A percentile compares a stretch with the other conserved stretches of the same genome.
Conservation (phyloP, 129 eudicot species). For the Apium graveolens region DNA sequence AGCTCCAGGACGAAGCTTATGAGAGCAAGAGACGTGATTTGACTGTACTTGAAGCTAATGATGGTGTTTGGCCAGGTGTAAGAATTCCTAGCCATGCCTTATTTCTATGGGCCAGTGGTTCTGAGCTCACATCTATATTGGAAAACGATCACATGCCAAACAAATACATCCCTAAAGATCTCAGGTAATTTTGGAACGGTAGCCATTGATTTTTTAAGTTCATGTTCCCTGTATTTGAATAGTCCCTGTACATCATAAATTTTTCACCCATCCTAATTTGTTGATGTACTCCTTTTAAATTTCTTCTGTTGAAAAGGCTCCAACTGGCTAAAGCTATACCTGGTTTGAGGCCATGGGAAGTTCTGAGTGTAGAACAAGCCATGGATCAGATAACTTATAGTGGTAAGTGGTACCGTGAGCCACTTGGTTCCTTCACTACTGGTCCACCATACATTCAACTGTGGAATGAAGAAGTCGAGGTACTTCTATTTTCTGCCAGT, state of each 20-base stretch:
- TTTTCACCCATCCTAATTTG: background rate
- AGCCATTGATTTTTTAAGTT: background rate
- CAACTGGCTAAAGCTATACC: constrained; percentile 66
- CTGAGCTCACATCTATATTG: constrained; percentile 70
- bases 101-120: constrained; percentile 95
- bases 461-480: constrained; percentile 52
- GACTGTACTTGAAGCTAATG: constrained; percentile 85
- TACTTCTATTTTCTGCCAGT: constrained; percentile 6
- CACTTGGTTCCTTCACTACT: constrained; percentile 69
- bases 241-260: background rate
- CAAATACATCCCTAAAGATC: constrained; percentile 66
- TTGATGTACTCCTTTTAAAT: background rate
- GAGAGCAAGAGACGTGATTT: constrained; percentile 86
- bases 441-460: constrained; percentile 64
- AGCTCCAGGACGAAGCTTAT: constrained; percentile 79
- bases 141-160: constrained; percentile 94
- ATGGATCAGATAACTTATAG: constrained; percentile 77
- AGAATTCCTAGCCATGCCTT: constrained; percentile 81
- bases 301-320: constrained; percentile 33
- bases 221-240: background rate
- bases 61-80: constrained; percentile 92
- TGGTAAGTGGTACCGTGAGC: constrained; percentile 85
- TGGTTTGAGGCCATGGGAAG: constrained; percentile 98
- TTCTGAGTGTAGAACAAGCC: constrained; percentile 86
- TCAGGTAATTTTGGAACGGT: constrained; percentile 40